Percentiles rank a stretch among this genome's conserved stretches.
Evolutionary conservation across 139 green algal genomes (phyloP).

Genomic region (Coelastrella sp.): DNA sequence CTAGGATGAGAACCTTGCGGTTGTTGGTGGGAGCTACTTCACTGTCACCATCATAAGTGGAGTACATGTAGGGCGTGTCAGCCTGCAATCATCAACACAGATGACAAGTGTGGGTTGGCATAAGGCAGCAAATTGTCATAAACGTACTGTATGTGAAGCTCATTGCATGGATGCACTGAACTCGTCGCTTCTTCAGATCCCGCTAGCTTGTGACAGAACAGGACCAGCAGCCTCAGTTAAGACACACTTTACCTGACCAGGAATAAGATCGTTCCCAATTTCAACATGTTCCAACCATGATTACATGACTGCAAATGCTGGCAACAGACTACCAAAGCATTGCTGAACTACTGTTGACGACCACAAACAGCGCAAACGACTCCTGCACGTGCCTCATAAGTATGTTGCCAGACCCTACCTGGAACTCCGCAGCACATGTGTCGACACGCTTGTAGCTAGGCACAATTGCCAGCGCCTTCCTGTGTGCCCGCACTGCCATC

Average conservation of each 20-base stretch:
- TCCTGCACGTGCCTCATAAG: neutral
- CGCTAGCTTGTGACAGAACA: too few species aligned
- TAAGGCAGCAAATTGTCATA: neutral
- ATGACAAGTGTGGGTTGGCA: too few species aligned
- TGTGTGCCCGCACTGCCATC: conserved; percentile 71
- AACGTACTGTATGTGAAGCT: too few species aligned
- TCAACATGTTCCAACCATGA: too few species aligned
- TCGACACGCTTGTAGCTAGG: conserved; percentile 97
- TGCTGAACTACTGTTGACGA: neutral
- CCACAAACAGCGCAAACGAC: neutral
- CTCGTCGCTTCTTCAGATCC: too few species aligned
- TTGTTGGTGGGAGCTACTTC: conserved; percentile 70
- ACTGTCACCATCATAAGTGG: conserved; percentile 92
- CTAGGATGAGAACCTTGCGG: conserved; percentile 97
- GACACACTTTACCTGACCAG: too few species aligned
- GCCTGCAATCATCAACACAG: conserved; percentile 57
- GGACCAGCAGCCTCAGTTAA: too few species aligned
- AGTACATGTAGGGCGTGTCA: conserved; percentile 97
- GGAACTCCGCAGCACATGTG: conserved; percentile 99
- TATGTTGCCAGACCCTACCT: conserved; percentile 41
- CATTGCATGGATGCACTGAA: too few species aligned
- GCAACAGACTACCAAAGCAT: too few species aligned
- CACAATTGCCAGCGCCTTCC: conserved; percentile 82
- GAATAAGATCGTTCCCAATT: too few species aligned
- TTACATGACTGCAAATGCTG: too few species aligned